These are phyloP conservation scores for Tritrichomonas foetus DNA, from an alignment of 208 protist species.

Conservation along the genomic window DNA sequence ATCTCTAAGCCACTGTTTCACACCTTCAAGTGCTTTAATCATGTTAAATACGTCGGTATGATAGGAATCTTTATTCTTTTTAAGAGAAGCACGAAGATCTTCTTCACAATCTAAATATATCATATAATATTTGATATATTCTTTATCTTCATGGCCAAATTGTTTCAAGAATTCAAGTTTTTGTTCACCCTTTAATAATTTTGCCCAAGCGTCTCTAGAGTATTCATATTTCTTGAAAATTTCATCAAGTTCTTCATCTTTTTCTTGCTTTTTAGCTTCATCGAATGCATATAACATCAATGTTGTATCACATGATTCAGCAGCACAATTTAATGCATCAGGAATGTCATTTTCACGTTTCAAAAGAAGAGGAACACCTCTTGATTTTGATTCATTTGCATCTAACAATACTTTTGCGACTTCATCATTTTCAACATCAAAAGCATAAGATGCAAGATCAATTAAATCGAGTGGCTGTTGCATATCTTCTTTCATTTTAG, in stretches of 20 bases:
- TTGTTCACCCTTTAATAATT: not conserved
- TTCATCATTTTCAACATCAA: not conserved
- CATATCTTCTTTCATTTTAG: not conserved
- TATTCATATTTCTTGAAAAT: not conserved
- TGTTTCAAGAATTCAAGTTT: not conserved
- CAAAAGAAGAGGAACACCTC: not conserved
- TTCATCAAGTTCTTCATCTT: not conserved
- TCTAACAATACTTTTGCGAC: not conserved
- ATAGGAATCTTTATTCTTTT: not conserved
- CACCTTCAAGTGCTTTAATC: no score
- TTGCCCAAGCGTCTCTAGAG: not conserved
- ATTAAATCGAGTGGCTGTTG: not conserved
- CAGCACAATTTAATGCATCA: not conserved
- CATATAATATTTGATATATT: not conserved
- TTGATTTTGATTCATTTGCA: not conserved
- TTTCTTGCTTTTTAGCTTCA: not conserved
- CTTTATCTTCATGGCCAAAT: not conserved
- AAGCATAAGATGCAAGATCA: not conserved
- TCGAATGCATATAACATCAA: not conserved
- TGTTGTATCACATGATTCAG: not conserved
- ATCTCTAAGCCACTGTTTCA: not conserved
- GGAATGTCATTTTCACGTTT: not conserved
- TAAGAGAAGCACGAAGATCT: not conserved
- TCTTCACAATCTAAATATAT: not conserved
- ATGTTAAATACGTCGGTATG: not conserved